Base-by-base conservation (phyloP, 2,329 filamentous ascomycete genomes). In the Dendrostoma leiphaemia region DNA sequence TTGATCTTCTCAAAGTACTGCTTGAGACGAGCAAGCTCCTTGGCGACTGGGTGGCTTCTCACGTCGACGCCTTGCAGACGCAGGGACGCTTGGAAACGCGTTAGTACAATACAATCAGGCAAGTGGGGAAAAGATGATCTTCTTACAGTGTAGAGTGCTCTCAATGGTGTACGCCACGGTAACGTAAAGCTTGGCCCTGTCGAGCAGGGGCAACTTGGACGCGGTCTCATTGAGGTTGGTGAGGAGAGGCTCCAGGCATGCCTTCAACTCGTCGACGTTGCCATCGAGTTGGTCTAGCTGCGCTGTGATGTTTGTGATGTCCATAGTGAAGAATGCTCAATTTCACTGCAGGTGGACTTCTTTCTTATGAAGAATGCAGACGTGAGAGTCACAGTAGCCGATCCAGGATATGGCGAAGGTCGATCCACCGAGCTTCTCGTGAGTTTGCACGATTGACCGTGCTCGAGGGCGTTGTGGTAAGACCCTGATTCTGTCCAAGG, bases 1-100 rank as follows among this genome's bases (percentile, higher is more conserved):
- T 94, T 90, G 68, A 97, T 93, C 75, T 97, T 99, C 56, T 83
- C 84, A 72, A 96, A 96, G 71, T 97, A 97, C 67, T 91, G 88
- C 70, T 87, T 91, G 51, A 97, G 86, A 53, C 94, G 85, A 55
- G 84, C 87, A 59, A 99, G 81, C 74, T 99, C 94, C 56, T 81
- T 81, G 72, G 91, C 94, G 56, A 99, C 84, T 26, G 90, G 82
- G 67, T 97, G 93, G 49, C 88, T 80, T 69, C 89, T 91, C n/a
- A 89, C 86, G 65, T 96, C 83, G 28, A 86, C 80, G 54, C 89
- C 91, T 62, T 91, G 86, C 8, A 97, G 80, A 58, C 86, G 85
- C 21, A 99, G 77, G 59, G 89, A 87, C 49, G 88, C 90, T 87
- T 52, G n/a, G 15, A 35, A 19, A 9, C 12, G 1, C 23, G 31